A percentile compares a stretch with the other conserved stretches of the same genome.
These are phyloP conservation scores for Trichoderma brevicompactum DNA, from an alignment of 2,329 filamentous ascomycete species.

Conservation along the genomic window DNA sequence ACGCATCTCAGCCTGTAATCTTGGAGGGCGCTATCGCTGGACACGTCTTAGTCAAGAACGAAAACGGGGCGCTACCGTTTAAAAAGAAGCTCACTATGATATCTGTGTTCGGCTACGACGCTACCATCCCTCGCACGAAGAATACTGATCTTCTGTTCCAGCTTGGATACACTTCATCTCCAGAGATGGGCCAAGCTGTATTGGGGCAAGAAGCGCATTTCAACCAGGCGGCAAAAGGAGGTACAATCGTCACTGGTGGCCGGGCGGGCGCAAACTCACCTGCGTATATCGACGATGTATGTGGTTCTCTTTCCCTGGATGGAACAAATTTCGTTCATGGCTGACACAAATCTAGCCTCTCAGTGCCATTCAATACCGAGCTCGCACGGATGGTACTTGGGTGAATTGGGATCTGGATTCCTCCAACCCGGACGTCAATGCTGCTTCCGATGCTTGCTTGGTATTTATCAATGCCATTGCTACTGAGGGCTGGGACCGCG, in stretches of 20 bases:
- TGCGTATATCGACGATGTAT: slow-evolving; percentile 54
- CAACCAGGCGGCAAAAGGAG: slow-evolving; percentile 54
- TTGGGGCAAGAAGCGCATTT: slow-evolving; percentile 51
- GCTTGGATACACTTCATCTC: slow-evolving; percentile 53
- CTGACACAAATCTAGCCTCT: slow-evolving; percentile 49
- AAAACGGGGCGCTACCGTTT: slow-evolving; percentile 64
- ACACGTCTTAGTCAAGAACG: slow-evolving; percentile 80
- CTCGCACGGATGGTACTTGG: slow-evolving; percentile 57
- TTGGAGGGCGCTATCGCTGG: slow-evolving; percentile 61
- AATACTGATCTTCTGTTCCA: slow-evolving; percentile 53
- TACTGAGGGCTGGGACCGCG: slow-evolving; percentile 74
- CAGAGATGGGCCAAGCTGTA: slow-evolving; percentile 51
- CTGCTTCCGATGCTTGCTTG: slow-evolving; percentile 64
- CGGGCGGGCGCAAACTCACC: slow-evolving; percentile 57
- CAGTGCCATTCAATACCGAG: slow-evolving; percentile 60
- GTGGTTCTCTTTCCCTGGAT: slow-evolving; percentile 20
- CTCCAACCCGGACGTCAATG: slow-evolving; percentile 43
- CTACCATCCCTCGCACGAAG: slow-evolving; percentile 53
- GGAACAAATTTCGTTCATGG: no score
- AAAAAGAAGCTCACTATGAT: slow-evolving; percentile 57
- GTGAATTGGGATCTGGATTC: slow-evolving; percentile 54
- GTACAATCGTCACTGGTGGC: slow-evolving; percentile 57
- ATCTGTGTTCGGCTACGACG: slow-evolving; percentile 68
- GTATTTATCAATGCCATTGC: slow-evolving; percentile 82
- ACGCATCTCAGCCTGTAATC: slow-evolving; percentile 49